Percentiles rank a stretch among this genome's conserved stretches.
Evolutionary conservation across 176 grass and related monocot genomes (phyloP).

Genomic region (Urochloa ruziziensis): DNA sequence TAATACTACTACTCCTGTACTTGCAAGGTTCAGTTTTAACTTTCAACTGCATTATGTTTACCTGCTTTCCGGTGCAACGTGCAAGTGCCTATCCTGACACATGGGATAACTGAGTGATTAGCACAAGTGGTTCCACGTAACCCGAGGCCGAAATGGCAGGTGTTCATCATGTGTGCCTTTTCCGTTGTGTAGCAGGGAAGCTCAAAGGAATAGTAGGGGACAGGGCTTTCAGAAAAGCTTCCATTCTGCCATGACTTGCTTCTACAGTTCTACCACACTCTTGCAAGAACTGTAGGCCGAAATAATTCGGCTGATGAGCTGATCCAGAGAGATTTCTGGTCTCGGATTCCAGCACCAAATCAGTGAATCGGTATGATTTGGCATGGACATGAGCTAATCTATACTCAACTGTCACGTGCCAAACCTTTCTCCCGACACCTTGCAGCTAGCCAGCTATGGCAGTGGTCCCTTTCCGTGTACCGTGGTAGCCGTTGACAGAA

Average conservation of each 20-base stretch:
- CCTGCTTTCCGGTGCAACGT: not conserved
- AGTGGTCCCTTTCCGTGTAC: not conserved
- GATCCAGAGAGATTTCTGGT: slow-evolving; percentile 7
- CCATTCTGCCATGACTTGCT: not conserved
- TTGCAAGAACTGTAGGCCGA: not conserved
- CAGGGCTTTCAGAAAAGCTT: not conserved
- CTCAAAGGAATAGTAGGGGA: not conserved
- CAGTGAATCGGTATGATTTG: not conserved
- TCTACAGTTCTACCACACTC: not conserved
- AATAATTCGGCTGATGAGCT: not conserved
- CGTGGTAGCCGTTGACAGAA: not conserved
- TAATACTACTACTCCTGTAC: not conserved
- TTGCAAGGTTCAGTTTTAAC: not conserved
- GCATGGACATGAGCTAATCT: not conserved
- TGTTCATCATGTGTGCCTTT: slow-evolving; percentile 14
- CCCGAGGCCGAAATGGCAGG: not conserved
- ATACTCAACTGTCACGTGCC: not conserved
- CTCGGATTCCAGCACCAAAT: not conserved
- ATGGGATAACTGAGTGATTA: not conserved
- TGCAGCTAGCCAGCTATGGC: not conserved
- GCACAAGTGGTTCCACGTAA: not conserved
- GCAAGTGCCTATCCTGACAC: not conserved
- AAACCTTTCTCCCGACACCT: not conserved
- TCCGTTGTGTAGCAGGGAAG: slow-evolving; percentile 12
- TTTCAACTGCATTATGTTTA: not conserved